phyloP scores from a whole-genome alignment of 192 early-diverging fungal species.

The Podila minutissima region DNA sequence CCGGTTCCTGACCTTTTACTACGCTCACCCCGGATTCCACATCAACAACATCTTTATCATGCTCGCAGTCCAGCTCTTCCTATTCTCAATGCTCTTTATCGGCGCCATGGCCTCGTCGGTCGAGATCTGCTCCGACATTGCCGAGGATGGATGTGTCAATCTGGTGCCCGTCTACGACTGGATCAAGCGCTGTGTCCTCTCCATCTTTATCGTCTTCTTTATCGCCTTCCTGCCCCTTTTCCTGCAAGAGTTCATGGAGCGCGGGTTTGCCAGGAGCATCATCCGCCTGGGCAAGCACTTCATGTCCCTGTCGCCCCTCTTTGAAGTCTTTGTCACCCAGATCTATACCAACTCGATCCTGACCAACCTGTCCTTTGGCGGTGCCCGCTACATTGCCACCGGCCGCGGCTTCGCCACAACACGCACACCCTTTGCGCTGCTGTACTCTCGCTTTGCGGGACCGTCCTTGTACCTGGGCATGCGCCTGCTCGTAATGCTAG shows the following conservation, averaged over 20 bases:
- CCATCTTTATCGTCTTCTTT: slow-evolving; percentile 83
- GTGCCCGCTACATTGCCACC: slow-evolving; percentile 87
- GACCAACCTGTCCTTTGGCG: slow-evolving; percentile 81
- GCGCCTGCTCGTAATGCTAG: slow-evolving; percentile 72
- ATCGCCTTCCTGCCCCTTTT: slow-evolving; percentile 86
- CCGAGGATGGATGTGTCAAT: slow-evolving; percentile 77
- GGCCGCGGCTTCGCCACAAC: slow-evolving; percentile 89
- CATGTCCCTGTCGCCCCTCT: slow-evolving; percentile 83
- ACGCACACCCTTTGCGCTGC: slow-evolving; percentile 73
- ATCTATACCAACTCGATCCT: slow-evolving; percentile 85
- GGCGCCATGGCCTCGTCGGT: slow-evolving; percentile 74
- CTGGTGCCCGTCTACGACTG: slow-evolving; percentile 80
- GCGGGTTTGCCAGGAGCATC: slow-evolving; percentile 77
- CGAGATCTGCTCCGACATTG: slow-evolving; percentile 63
- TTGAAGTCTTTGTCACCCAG: slow-evolving; percentile 89
- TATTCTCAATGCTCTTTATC: slow-evolving; percentile 81
- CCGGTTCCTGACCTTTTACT: slow-evolving; percentile 89
- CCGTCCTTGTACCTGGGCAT: slow-evolving; percentile 82
- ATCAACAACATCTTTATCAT: slow-evolving; percentile 91
- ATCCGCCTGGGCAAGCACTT: slow-evolving; percentile 83
- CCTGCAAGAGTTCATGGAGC: slow-evolving; percentile 85
- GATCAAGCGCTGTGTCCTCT: slow-evolving; percentile 84
- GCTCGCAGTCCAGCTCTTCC: slow-evolving; percentile 83
- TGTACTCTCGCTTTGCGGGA: slow-evolving; percentile 81
- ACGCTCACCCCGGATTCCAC: slow-evolving; percentile 90